These are phyloP conservation scores for Ophiostoma perfectum DNA, from an alignment of 2,329 filamentous ascomycete genomes.

Conservation along the genomic window DNA sequence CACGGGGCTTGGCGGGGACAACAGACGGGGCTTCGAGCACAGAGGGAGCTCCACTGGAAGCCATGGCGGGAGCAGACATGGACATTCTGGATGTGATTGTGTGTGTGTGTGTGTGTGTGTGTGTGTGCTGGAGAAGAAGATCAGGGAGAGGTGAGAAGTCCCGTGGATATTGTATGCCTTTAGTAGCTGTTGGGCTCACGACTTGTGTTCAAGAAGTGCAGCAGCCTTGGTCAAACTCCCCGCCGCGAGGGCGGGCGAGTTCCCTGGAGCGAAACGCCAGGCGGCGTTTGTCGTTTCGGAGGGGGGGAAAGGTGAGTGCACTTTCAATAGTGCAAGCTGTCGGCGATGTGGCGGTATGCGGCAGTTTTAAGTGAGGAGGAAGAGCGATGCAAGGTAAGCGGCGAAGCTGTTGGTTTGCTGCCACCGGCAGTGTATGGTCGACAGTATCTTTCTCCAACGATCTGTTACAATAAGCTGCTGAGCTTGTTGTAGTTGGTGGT, in stretches of 20 bases:
- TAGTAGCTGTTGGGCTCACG: neutral
- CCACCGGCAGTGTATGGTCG: neutral
- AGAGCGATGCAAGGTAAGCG: neutral
- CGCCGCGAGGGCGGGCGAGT: constrained; percentile 25
- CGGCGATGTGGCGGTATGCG: neutral
- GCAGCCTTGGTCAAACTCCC: constrained; percentile 20
- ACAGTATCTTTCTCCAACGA: neutral
- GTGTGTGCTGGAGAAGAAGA: neutral
- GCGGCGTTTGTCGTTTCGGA: neutral
- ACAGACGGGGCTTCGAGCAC: neutral
- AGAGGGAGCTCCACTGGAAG: neutral
- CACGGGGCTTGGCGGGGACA: constrained; percentile 33
- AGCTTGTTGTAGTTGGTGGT: neutral
- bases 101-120: too few species aligned
- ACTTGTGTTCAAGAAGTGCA: neutral
- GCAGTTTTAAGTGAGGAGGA: neutral
- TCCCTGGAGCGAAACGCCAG: constrained; percentile 18
- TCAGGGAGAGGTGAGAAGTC: neutral
- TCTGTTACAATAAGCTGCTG: neutral
- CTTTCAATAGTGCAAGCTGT: neutral
- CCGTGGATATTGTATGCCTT: too few species aligned
- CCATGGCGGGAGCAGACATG: constrained; percentile 19
- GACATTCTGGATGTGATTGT: too few species aligned
- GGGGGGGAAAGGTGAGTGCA: neutral
- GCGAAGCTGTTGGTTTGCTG: neutral